Evolutionary conservation across 1,139 yeast species (phyloP), one percentile per base, ranked within the genome.

Genomic region (Eremothecium cymbalariae): DNA sequence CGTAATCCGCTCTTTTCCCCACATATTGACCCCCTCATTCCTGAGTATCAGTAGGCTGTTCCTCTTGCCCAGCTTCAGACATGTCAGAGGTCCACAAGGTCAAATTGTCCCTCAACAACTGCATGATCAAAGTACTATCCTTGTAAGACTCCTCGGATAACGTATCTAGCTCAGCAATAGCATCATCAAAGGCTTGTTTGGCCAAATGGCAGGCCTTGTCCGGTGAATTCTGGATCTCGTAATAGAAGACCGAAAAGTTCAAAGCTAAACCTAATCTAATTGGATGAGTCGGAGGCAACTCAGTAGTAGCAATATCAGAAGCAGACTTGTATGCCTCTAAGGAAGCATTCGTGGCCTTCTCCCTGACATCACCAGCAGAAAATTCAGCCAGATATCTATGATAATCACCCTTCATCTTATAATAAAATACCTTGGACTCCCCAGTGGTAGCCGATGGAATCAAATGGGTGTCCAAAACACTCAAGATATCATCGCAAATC

Each of bases 361-460:
- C 84, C 62, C 96, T 83, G 68, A 83, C 82, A 53, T 85, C 95
- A 49, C 85, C 77, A 50, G 77, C 72, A 45, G 96, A 93, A 59
- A 90, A 90, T 69, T 90, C 98, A 46, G 97, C 97, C 67, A 90
- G 75, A 67, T 90, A 90, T 70, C 98, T 94, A 73, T 88, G 95
- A 74, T 90, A 90, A 65, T 90, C 98, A 70, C 97, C 98, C 74
- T 90, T 88, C 97, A 90, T 90, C 77, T 90, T 90, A 71, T 84
- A 86, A 74, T 90, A 90, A 67, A 90, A 90, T 42, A 90, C 97
- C 74, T 88, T 86, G 34, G 95, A 85, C 68, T 90, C 98, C 55
- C 96, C 97, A 44, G 95, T 76, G 63, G 82, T 85, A 47, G 97
- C 96, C 42, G 90, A 76, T 53, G 95, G 88, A 56, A 90, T 86